Evolutionary conservation across 495 filamentous ascomycete genomes (phyloP).

Genomic region (Penicillium dipodomyicola): DNA sequence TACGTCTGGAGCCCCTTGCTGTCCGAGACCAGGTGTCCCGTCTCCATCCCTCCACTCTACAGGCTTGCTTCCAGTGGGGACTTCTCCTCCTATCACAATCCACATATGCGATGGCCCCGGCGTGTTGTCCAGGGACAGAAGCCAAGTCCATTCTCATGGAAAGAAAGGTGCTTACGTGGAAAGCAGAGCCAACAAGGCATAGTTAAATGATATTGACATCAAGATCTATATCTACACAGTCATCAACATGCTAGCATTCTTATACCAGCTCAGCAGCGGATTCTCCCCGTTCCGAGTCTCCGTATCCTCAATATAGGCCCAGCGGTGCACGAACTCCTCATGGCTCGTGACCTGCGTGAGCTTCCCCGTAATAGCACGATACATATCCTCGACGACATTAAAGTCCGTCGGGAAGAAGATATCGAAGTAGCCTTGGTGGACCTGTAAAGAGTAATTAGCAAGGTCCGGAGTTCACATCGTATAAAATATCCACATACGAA

Average conservation of each 20-base stretch:
- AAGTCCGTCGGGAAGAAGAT: slow-evolving; percentile 99
- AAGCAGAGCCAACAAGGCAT: neutral
- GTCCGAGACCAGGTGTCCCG: neutral
- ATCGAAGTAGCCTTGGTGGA: slow-evolving; percentile 97
- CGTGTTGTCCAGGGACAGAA: neutral
- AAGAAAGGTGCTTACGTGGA: neutral
- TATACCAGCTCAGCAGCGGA: slow-evolving; percentile 89
- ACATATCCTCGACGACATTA: slow-evolving; percentile 79
- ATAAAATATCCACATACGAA: slow-evolving; percentile 58
- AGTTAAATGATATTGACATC: neutral
- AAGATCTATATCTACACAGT: slow-evolving; percentile 56
- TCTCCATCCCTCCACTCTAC: neutral
- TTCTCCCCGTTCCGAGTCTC: slow-evolving; percentile 88
- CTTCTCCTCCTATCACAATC: no score
- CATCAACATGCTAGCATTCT: slow-evolving; percentile 85
- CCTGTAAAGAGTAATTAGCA: slow-evolving; percentile 48
- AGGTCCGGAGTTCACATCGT: neutral
- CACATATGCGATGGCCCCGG: no score
- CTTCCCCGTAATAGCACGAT: slow-evolving; percentile 87
- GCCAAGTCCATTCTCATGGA: neutral
- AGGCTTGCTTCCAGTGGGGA: neutral
- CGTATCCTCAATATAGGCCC: slow-evolving; percentile 89
- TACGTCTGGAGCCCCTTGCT: neutral
- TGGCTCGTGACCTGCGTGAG: slow-evolving; percentile 80
- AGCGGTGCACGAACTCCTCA: slow-evolving; percentile 83